These are phyloP conservation scores for Termitomyces sp. DNA, from an alignment of 768 basidiomycete species.

Conservation along the genomic window DNA sequence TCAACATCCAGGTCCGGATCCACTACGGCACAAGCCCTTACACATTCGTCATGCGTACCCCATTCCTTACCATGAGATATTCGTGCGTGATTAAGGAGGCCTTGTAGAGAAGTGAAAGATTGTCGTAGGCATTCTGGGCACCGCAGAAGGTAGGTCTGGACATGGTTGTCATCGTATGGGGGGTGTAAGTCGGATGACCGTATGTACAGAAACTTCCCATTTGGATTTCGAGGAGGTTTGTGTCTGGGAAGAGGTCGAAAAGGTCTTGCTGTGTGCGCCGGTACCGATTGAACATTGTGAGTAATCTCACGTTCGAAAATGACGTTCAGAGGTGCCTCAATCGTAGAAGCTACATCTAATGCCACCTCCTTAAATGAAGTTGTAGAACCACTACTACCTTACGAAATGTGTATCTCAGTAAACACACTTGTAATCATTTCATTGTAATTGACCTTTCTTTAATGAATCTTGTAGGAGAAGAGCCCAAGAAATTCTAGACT, in stretches of 20 bases:
- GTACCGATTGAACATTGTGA: constrained; percentile 21
- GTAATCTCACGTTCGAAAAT: constrained; percentile 31
- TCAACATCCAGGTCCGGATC: constrained; percentile 38
- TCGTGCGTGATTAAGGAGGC: constrained; percentile 52
- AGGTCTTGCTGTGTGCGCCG: constrained; percentile 16
- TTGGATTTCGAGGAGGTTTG: constrained; percentile 15
- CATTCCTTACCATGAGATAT: constrained; percentile 47
- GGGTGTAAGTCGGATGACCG: constrained; percentile 25
- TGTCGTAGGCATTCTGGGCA: constrained; percentile 45
- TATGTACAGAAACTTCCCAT: constrained; percentile 38
- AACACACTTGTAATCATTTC: not conserved
- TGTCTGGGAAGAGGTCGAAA: constrained; percentile 26
- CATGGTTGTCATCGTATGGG: constrained; percentile 19
- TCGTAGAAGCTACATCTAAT: constrained; percentile 34
- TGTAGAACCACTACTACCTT: constrained; percentile 19
- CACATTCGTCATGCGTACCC: constrained; percentile 56
- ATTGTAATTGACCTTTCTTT: constrained; percentile 23
- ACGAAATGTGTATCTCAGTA: not conserved
- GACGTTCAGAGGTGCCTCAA: constrained; percentile 38
- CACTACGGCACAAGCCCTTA: constrained; percentile 44
- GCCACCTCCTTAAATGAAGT: constrained; percentile 37
- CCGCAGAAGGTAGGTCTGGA: constrained; percentile 35
- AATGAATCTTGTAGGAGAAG: constrained; percentile 37
- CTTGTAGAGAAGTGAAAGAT: constrained; percentile 48
- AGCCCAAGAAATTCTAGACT: constrained; percentile 50